Evolutionary conservation across 2,329 filamentous ascomycete species (phyloP).

Genomic region (Remersonia thermophila): DNA sequence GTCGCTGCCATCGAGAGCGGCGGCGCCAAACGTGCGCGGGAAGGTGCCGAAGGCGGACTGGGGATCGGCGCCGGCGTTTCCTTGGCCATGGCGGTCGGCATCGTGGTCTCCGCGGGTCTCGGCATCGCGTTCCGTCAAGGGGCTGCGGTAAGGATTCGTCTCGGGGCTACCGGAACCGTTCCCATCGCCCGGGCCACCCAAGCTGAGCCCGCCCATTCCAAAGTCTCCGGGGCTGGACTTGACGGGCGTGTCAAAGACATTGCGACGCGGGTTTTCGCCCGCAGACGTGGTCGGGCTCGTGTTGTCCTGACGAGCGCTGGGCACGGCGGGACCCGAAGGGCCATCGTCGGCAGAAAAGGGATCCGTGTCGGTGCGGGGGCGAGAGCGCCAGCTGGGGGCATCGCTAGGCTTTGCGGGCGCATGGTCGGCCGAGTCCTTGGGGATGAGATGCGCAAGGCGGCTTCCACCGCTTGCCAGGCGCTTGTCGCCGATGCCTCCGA

Average conservation of each 20-base stretch:
- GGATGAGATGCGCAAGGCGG: conserved; percentile 73
- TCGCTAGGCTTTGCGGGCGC: conserved; percentile 40
- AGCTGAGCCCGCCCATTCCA: conserved; percentile 48
- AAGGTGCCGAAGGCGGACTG: conserved; percentile 41
- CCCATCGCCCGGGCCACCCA: conserved; percentile 44
- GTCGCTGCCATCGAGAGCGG: conserved; percentile 60
- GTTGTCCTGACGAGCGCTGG: conserved; percentile 64
- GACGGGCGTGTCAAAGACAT: conserved; percentile 40
- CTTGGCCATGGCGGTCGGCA: conserved; percentile 35
- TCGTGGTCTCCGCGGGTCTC: conserved; percentile 39
- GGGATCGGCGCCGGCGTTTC: conserved; percentile 30
- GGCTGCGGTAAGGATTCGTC: conserved; percentile 93
- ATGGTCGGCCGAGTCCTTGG: conserved; percentile 63
- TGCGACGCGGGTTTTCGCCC: conserved; percentile 23
- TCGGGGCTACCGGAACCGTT: conserved; percentile 77
- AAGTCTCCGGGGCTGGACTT: conserved; percentile 46
- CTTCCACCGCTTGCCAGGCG: conserved; percentile 66
- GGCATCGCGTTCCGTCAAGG: conserved; percentile 55
- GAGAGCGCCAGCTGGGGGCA: conserved; percentile 41
- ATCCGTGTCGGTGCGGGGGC: conserved; percentile 60
- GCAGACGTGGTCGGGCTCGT: conserved; percentile 30
- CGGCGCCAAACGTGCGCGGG: conserved; percentile 38
- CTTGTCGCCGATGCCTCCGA: conserved; percentile 47
- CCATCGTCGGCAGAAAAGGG: conserved; percentile 51
- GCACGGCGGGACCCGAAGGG: conserved; percentile 55